Percentiles rank a stretch among this genome's conserved stretches.
phyloP scores from a whole-genome alignment of 306 rosid species.

The Senna siamea region DNA sequence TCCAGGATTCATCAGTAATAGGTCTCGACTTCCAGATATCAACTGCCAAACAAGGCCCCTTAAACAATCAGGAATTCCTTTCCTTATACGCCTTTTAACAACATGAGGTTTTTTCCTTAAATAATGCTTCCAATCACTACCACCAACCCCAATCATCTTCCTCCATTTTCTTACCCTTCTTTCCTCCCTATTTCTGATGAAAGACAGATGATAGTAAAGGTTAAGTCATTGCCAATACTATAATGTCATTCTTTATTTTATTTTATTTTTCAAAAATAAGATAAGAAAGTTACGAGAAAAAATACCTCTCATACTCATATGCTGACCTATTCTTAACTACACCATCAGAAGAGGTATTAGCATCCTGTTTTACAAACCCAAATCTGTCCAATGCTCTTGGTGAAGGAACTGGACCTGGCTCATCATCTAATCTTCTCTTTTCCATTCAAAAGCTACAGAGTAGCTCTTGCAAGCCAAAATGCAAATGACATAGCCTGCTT shows the following conservation, averaged over 20 bases:
- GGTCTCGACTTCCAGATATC: constrained; percentile 97
- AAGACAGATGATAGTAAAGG: constrained; percentile 18
- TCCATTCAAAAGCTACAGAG: constrained; percentile 64
- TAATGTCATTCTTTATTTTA: constrained; percentile 14
- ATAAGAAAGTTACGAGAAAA: constrained; percentile 12
- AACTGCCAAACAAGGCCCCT: constrained; percentile 99
- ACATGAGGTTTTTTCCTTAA: constrained; percentile 85
- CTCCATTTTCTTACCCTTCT: constrained; percentile 96
- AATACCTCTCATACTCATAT: constrained; percentile 64
- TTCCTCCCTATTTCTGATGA: constrained; percentile 68
- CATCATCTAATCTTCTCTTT: constrained; percentile 75
- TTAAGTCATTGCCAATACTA: background rate
- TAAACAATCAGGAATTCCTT: constrained; percentile 99
- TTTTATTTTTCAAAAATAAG: background rate
- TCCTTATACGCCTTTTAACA: constrained; percentile 92
- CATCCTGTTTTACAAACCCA: constrained; percentile 81
- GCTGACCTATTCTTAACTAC: constrained; percentile 60
- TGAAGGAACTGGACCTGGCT: constrained; percentile 71
- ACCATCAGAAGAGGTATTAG: constrained; percentile 59
- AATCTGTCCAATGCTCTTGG: constrained; percentile 81
- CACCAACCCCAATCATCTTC: constrained; percentile 99
- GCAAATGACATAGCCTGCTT: constrained; percentile 25
- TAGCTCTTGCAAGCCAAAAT: constrained; percentile 40
- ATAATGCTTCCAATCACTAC: constrained; percentile 98
- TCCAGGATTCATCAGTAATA: constrained; percentile 97